Percentiles rank a stretch among this genome's conserved stretches.
These are phyloP conservation scores for Russula lepida DNA, from an alignment of 768 basidiomycete species.

Conservation along the genomic window DNA sequence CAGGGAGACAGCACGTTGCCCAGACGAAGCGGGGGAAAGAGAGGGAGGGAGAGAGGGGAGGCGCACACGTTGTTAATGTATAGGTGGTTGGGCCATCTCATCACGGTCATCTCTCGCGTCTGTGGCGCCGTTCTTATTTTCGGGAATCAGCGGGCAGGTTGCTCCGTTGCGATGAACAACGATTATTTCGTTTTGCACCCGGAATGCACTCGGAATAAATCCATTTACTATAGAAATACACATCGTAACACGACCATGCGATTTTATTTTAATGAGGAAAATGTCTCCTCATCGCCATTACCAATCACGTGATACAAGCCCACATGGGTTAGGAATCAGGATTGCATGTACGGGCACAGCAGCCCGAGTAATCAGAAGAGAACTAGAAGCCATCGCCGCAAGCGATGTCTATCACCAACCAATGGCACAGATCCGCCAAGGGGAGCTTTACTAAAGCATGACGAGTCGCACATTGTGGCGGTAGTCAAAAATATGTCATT, in stretches of 20 bases:
- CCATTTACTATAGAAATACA: no score
- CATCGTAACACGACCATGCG: background rate
- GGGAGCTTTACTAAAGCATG: background rate
- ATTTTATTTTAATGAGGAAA: background rate
- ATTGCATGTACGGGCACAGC: background rate
- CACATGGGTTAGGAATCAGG: no score
- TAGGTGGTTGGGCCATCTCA: background rate
- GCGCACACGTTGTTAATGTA: conserved; percentile 7
- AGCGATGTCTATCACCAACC: background rate
- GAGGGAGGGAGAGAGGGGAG: background rate
- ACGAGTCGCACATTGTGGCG: background rate
- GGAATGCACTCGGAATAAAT: no score
- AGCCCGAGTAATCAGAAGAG: background rate
- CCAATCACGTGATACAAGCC: background rate
- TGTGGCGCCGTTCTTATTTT: conserved; percentile 8
- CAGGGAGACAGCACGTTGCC: background rate
- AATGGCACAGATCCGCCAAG: background rate
- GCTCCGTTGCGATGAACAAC: background rate
- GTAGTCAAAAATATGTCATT: background rate
- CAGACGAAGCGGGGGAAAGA: background rate
- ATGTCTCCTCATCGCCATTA: background rate
- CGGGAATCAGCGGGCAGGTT: background rate
- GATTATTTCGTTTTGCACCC: background rate
- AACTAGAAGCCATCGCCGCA: background rate
- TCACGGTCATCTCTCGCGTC: conserved; percentile 9